phyloP scores from a whole-genome alignment of 768 basidiomycete species.

The Filobasidium floriforme region DNA sequence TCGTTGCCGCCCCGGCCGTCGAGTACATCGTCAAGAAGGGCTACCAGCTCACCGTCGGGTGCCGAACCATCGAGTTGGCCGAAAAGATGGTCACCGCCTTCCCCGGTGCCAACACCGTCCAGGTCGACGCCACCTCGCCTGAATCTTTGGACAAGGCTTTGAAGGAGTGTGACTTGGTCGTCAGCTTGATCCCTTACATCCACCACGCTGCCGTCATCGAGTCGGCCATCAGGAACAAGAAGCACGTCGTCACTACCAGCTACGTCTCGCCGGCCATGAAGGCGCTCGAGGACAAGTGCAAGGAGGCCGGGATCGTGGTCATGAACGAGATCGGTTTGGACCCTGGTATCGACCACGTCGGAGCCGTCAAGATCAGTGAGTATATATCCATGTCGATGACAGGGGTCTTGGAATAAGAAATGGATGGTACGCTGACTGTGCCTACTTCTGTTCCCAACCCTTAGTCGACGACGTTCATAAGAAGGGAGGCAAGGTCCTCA shows the following conservation, averaged over 20 bases:
- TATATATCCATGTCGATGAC: not conserved
- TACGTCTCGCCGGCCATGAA: conserved; percentile 89
- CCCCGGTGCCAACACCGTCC: conserved; percentile 62
- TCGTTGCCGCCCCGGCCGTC: conserved; percentile 91
- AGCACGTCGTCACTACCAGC: conserved; percentile 89
- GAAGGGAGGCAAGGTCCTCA: conserved; percentile 71
- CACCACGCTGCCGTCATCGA: conserved; percentile 82
- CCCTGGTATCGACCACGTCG: conserved; percentile 78
- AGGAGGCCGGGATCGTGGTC: conserved; percentile 82
- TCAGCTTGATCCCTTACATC: conserved; percentile 93
- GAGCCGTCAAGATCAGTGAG: conserved; percentile 73
- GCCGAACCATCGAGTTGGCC: conserved; percentile 72
- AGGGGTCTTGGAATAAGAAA: not conserved
- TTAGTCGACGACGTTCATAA: conserved; percentile 78
- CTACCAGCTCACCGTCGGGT: conserved; percentile 78
- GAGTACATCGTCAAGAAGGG: conserved; percentile 80
- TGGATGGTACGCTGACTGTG: not conserved
- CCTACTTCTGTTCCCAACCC: not conserved
- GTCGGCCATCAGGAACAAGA: conserved; percentile 80
- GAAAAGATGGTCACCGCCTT: conserved; percentile 62
- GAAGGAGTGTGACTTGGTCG: conserved; percentile 81
- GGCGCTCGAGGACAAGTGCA: conserved; percentile 69
- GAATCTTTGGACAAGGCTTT: conserved; percentile 70
- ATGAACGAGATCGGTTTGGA: conserved; percentile 98
- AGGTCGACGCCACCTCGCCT: conserved; percentile 68